These are phyloP conservation scores for Fomitopsis serialis DNA, from an alignment of 768 basidiomycete genomes.

Conservation along the genomic window DNA sequence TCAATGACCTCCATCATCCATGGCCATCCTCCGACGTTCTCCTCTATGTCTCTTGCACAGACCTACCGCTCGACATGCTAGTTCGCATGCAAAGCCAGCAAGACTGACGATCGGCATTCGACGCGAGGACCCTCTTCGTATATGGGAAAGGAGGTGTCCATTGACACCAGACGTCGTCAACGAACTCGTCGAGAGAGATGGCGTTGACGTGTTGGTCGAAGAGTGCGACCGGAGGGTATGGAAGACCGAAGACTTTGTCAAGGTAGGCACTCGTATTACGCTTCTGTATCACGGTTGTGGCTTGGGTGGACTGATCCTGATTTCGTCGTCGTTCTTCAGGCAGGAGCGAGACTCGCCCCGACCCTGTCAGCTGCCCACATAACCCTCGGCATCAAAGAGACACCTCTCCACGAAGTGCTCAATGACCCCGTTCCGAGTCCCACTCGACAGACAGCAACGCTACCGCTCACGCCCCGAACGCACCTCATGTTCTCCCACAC, in stretches of 20 bases:
- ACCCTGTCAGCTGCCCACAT: conserved; percentile 65
- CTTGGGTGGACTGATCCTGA: too few species aligned
- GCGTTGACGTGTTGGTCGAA: conserved; percentile 68
- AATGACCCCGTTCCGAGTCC: conserved; percentile 34
- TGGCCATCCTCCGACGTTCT: conserved; percentile 15
- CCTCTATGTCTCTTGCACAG: conserved; percentile 6
- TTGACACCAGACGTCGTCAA: conserved; percentile 73
- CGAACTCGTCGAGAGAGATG: conserved; percentile 47
- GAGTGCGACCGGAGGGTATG: conserved; percentile 76
- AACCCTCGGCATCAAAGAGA: conserved; percentile 86
- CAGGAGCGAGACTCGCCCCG: conserved; percentile 63
- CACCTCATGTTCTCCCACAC: conserved; percentile 94
- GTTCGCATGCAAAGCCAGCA: neutral
- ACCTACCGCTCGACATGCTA: conserved; percentile 2
- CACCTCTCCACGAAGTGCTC: conserved; percentile 59
- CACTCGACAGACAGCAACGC: conserved; percentile 5
- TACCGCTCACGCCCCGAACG: conserved; percentile 42
- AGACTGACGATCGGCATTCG: conserved; percentile 50
- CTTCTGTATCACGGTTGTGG: too few species aligned
- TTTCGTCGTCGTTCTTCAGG: conserved; percentile 49
- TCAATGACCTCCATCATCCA: neutral
- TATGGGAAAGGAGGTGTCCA: conserved; percentile 86
- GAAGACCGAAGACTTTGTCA: conserved; percentile 51
- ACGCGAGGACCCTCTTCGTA: conserved; percentile 71
- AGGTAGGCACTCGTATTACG: conserved; percentile 39